These are phyloP conservation scores for Blastomyces gilchristii DNA, from an alignment of 2,329 filamentous ascomycete genomes.

Conservation along the genomic window DNA sequence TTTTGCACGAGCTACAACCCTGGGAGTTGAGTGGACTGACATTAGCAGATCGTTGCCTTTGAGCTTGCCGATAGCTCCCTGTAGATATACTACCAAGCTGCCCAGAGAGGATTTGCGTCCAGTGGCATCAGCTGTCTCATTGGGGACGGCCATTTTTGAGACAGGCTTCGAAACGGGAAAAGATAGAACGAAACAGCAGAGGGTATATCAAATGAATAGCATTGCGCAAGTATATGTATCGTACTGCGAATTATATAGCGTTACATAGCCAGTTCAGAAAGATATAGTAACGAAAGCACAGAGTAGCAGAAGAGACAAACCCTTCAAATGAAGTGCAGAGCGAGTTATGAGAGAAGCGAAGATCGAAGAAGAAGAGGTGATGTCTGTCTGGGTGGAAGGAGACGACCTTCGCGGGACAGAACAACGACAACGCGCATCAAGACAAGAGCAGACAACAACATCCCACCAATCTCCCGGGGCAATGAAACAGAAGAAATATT, in stretches of 20 bases:
- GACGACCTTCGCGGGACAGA: too few species aligned
- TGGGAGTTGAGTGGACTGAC: constrained; percentile 7
- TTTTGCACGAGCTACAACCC: neutral
- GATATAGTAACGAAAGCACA: neutral
- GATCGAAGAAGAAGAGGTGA: too few species aligned
- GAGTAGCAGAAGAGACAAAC: neutral
- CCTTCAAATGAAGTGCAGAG: neutral
- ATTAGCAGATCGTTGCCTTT: constrained; percentile 9
- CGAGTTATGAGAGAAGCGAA: neutral
- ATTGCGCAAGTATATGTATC: neutral
- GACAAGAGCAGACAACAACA: neutral
- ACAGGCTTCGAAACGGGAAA: neutral
- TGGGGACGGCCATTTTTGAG: neutral
- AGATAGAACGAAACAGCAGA: neutral
- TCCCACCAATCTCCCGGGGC: neutral
- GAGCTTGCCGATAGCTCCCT: neutral
- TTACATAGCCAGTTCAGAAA: neutral
- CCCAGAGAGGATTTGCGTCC: neutral
- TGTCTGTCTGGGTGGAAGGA: too few species aligned
- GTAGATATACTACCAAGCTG: constrained; percentile 9
- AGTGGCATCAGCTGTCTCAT: neutral
- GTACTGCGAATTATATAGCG: neutral
- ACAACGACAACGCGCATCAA: neutral
- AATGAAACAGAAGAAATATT: neutral
- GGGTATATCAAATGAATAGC: neutral